Evolutionary conservation across 345 rosid species (phyloP).

Genomic region (Sonneratia caseolaris): DNA sequence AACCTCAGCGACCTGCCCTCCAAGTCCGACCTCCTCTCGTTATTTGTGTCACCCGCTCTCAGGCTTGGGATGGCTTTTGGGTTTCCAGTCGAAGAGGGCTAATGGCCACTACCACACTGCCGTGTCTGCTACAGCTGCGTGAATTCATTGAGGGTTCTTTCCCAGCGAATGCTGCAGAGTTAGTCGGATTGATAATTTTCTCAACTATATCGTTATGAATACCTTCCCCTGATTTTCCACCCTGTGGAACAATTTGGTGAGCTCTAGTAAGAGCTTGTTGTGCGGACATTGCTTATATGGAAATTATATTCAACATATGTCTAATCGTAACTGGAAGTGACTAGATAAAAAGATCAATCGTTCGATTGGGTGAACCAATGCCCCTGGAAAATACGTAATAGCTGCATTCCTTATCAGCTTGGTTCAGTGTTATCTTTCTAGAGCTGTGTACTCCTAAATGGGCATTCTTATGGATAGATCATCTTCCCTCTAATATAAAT

Average conservation of each 20-base stretch:
- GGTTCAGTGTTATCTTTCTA: no score
- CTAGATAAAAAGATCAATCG: no score
- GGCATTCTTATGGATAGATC: no score
- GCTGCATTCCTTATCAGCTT: no score
- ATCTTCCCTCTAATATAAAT: no score
- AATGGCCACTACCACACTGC: conserved; percentile 29
- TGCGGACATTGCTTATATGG: background rate
- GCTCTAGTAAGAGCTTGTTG: background rate
- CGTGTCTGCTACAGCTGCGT: conserved; percentile 32
- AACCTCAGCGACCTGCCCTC: conserved; percentile 9
- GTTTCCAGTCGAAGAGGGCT: conserved; percentile 35
- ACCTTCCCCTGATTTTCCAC: background rate
- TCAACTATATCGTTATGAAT: background rate
- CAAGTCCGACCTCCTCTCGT: conserved; percentile 6
- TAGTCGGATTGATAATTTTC: conserved; percentile 14
- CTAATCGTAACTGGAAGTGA: background rate
- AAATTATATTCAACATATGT: background rate
- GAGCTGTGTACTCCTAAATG: no score
- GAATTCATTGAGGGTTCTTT: conserved; percentile 11
- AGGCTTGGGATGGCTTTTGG: background rate
- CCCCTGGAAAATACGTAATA: no score
- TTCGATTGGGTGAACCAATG: no score
- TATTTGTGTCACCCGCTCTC: background rate
- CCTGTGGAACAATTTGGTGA: background rate
- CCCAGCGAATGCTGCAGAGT: conserved; percentile 41